Evolutionary conservation across 345 rosid genomes (phyloP).

Genomic region (Heritiera fomes): DNA sequence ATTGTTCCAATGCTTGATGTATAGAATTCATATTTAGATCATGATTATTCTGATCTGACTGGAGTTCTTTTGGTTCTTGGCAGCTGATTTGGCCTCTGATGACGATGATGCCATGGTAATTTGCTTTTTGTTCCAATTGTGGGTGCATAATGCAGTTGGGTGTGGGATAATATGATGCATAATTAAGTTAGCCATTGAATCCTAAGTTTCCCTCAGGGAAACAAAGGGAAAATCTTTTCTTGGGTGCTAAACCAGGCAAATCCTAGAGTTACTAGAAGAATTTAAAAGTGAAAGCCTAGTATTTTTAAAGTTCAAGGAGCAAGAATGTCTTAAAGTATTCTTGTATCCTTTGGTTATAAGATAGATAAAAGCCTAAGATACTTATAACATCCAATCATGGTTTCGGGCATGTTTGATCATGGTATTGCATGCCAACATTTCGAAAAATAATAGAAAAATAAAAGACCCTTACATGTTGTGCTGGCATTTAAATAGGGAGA

Average conservation of each 20-base stretch:
- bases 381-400: not conserved
- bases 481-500: not conserved
- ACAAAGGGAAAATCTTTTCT: not conserved
- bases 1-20: not conserved
- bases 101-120: conserved; percentile 59
- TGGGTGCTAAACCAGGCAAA: not conserved
- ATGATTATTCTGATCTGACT: conserved; percentile 19
- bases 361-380: not conserved
- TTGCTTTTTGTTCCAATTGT: not conserved
- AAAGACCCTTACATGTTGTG: not conserved
- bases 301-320: not conserved
- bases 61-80: conserved; percentile 25
- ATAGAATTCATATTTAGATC: not conserved
- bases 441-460: not conserved
- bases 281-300: not conserved
- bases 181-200: not conserved
- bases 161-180: not conserved
- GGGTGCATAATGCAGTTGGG: not conserved
- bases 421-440: not conserved
- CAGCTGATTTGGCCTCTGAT: conserved; percentile 75
- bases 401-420: not conserved
- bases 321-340: not conserved
- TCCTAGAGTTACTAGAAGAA: conserved; percentile 3
- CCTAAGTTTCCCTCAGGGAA: not conserved
- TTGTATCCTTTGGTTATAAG: not conserved